Conservation (phyloP, 2,329 filamentous ascomycete genomes). For the Fusarium secorum region DNA sequence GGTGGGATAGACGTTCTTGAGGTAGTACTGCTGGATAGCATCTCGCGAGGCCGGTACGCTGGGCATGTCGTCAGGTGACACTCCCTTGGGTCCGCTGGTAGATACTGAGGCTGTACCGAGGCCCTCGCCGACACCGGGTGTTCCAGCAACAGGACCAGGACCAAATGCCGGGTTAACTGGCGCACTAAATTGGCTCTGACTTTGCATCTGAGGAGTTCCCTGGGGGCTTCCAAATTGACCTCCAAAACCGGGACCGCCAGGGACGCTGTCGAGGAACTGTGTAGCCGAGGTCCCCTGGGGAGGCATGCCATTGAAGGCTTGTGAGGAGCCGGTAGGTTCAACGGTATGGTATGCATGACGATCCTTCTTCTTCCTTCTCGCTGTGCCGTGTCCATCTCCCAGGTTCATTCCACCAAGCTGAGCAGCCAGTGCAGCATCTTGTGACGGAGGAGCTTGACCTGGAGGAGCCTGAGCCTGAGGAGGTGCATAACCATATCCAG, state of each 20-base stretch:
- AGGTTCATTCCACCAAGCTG: slow-evolving; percentile 84
- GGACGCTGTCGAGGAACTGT: slow-evolving; percentile 50
- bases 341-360: slow-evolving; percentile 91
- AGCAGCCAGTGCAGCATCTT: slow-evolving; percentile 64
- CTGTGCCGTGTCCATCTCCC: slow-evolving; percentile 58
- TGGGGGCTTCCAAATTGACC: slow-evolving; percentile 57
- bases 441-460: slow-evolving; percentile 45
- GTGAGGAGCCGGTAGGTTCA: slow-evolving; percentile 73
- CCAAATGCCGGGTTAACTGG: slow-evolving; percentile 57
- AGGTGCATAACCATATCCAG: slow-evolving; percentile 42
- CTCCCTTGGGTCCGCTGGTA: slow-evolving; percentile 56
- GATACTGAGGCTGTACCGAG: slow-evolving; percentile 47
- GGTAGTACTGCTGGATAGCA: slow-evolving; percentile 80
- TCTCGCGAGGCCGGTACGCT: slow-evolving; percentile 90
- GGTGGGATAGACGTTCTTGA: slow-evolving; percentile 89
- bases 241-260: slow-evolving; percentile 46
- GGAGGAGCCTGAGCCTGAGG: slow-evolving; percentile 40
- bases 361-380: slow-evolving; percentile 88
- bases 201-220: slow-evolving; percentile 51
- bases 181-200: slow-evolving; percentile 67
- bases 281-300: slow-evolving; percentile 60
- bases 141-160: slow-evolving; percentile 33
- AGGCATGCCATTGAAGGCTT: slow-evolving; percentile 74
- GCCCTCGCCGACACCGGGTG: slow-evolving; percentile 39
- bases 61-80: slow-evolving; percentile 91